These are phyloP conservation scores for Zygoascus tannicola DNA, from an alignment of 805 yeast genomes.

Conservation along the genomic window DNA sequence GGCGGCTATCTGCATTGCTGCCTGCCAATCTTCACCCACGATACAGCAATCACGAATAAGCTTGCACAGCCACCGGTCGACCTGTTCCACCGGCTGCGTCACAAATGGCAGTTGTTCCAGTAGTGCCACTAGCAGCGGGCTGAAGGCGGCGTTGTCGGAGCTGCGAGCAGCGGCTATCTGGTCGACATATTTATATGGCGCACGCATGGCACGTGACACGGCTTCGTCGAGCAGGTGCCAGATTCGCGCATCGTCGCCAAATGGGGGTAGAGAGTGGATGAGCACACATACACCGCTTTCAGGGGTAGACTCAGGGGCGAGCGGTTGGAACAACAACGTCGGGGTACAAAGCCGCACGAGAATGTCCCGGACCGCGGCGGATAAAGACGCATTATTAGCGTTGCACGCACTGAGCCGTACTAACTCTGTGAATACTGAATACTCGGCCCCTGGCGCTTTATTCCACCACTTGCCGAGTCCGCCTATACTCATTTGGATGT, in stretches of 20 bases:
- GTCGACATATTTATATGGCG: constrained; percentile 85
- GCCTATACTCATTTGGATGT: constrained; percentile 45
- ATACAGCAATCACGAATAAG: constrained; percentile 40
- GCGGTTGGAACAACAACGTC: constrained; percentile 47
- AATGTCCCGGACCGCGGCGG: constrained; percentile 40
- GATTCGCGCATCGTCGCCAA: constrained; percentile 24
- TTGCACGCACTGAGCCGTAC: constrained; percentile 43
- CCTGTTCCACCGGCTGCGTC: constrained; percentile 23
- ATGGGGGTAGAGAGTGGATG: constrained; percentile 36
- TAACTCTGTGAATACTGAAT: constrained; percentile 61
- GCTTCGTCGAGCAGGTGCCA: constrained; percentile 70
- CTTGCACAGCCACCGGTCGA: constrained; percentile 42
- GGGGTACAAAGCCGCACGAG: constrained; percentile 41
- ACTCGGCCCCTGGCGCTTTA: constrained; percentile 30
- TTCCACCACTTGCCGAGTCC: constrained; percentile 76
- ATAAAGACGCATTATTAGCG: constrained; percentile 25
- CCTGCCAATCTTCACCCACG: constrained; percentile 48
- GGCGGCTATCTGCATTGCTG: constrained; percentile 8
- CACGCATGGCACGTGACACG: constrained; percentile 53
- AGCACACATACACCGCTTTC: constrained; percentile 50
- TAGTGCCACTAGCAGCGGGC: constrained; percentile 50
- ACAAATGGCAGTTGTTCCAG: constrained; percentile 64
- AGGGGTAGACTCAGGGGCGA: constrained; percentile 30
- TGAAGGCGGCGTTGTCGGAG: constrained; percentile 30
- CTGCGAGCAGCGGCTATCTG: constrained; percentile 23